phyloP scores from a whole-genome alignment of 805 yeast genomes.

The Cyberlindnera xylosilytica region DNA sequence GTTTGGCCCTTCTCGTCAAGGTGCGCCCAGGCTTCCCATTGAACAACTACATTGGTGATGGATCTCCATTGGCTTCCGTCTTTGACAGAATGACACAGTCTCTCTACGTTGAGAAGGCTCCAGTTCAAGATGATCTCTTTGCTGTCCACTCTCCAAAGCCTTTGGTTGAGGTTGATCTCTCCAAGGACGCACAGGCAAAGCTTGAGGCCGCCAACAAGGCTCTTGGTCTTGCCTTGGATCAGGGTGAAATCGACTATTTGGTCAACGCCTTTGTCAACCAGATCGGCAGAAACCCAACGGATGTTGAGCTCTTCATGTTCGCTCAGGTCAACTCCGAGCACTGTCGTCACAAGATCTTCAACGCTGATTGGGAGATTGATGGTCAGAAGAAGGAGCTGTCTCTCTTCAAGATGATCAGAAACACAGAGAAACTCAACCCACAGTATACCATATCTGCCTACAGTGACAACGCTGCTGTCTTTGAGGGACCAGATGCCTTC shows the following conservation, averaged over 20 bases:
- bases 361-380: constrained; percentile 97
- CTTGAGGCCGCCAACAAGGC: constrained; percentile 73
- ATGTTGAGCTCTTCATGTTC: constrained; percentile 97
- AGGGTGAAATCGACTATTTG: constrained; percentile 88
- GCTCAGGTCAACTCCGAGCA: constrained; percentile 99
- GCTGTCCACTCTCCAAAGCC: constrained; percentile 81
- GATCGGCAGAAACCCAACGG: constrained; percentile 88
- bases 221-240: constrained; percentile 91
- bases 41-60: constrained; percentile 48
- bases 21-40: constrained; percentile 72
- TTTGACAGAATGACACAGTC: constrained; percentile 95
- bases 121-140: constrained; percentile 67
- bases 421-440: constrained; percentile 80
- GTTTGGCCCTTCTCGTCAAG: constrained; percentile 68
- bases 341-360: constrained; percentile 98
- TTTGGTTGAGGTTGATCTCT: constrained; percentile 67
- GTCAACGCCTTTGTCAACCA: constrained; percentile 74
- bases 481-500: constrained; percentile 78
- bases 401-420: constrained; percentile 91
- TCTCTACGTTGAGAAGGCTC: constrained; percentile 56
- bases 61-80: constrained; percentile 63
- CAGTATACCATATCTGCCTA: constrained; percentile 89
- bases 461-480: constrained; percentile 96
- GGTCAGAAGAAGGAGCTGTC: constrained; percentile 69
- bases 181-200: constrained; percentile 48